A percentile compares a stretch with the other conserved stretches of the same genome.
phyloP scores from a whole-genome alignment of 176 grass and related monocot species.

The Oryza australiensis region DNA sequence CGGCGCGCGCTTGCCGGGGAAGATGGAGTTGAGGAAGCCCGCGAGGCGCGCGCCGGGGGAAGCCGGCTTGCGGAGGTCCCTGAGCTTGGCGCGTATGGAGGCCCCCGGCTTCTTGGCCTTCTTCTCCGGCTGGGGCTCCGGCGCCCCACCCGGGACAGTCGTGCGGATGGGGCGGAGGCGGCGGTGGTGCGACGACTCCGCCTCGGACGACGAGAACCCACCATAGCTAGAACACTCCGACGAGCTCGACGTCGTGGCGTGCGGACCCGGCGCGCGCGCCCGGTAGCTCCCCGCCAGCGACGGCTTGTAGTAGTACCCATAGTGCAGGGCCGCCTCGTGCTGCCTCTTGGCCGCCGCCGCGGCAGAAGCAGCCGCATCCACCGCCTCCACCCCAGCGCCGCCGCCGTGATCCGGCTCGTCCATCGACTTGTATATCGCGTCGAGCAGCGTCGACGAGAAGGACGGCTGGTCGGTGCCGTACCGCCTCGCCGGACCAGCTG shows the following conservation, averaged over 20 bases:
- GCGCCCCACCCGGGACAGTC: not conserved
- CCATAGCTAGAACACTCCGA: conserved; percentile 95
- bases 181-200: conserved; percentile 60
- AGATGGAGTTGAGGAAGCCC: conserved; percentile 85
- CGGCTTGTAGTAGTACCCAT: conserved; percentile 49
- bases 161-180: conserved; percentile 55
- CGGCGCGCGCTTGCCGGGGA: conserved; percentile 47
- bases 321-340: conserved; percentile 35
- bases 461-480: conserved; percentile 65
- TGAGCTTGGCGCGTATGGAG: conserved; percentile 69
- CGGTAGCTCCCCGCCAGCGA: conserved; percentile 62
- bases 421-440: conserved; percentile 93
- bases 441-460: conserved; percentile 95
- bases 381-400: not conserved
- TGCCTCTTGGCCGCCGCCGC: conserved; percentile 12
- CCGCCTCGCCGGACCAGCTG: conserved; percentile 14
- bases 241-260: conserved; percentile 78
- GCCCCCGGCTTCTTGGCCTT: conserved; percentile 53
- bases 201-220: conserved; percentile 92
- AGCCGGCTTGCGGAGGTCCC: conserved; percentile 75
- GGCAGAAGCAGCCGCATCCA: not conserved
- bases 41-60: conserved; percentile 80
- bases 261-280: conserved; percentile 41
- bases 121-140: conserved; percentile 48
- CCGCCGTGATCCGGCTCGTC: conserved; percentile 53